phyloP scores from a whole-genome alignment of 2,329 filamentous ascomycete genomes.

The Fusarium oligoseptatum region DNA sequence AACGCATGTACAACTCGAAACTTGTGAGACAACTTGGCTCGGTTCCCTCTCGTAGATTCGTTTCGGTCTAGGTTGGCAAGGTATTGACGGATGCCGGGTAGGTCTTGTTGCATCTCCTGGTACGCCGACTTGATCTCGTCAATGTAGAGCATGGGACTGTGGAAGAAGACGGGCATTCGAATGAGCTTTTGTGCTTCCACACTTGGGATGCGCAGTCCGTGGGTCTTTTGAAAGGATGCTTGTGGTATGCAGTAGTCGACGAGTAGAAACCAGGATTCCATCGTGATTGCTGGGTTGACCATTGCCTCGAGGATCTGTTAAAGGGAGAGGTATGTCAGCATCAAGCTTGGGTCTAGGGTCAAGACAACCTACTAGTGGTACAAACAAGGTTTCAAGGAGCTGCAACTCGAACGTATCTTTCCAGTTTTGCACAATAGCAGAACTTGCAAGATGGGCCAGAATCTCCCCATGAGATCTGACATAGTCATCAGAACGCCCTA shows the following conservation, averaged over 20 bases:
- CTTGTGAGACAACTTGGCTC: background rate
- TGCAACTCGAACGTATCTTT: background rate
- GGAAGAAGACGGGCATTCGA: background rate
- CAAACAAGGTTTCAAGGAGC: background rate
- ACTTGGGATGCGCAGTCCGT: background rate
- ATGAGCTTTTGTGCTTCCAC: background rate
- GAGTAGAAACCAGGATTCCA: background rate
- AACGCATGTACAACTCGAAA: background rate
- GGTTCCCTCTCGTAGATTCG: background rate
- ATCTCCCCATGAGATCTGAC: background rate
- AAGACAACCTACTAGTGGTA: background rate
- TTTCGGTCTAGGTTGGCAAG: background rate
- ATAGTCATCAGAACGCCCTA: conserved; percentile 32
- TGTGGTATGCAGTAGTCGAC: background rate
- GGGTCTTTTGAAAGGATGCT: background rate
- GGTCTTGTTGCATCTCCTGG: background rate
- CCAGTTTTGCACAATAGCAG: background rate
- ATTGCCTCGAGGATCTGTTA: conserved; percentile 4
- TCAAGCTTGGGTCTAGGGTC: too few relatives aligned
- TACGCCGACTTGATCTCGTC: conserved; percentile 5
- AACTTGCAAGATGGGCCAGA: background rate
- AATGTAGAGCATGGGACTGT: background rate
- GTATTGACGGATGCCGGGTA: background rate
- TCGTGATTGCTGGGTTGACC: background rate
- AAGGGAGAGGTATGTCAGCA: background rate